A percentile compares a stretch with the other conserved stretches of the same genome.
Conservation (phyloP, 106 monocot genomes). For the Acorus gramineus region DNA sequence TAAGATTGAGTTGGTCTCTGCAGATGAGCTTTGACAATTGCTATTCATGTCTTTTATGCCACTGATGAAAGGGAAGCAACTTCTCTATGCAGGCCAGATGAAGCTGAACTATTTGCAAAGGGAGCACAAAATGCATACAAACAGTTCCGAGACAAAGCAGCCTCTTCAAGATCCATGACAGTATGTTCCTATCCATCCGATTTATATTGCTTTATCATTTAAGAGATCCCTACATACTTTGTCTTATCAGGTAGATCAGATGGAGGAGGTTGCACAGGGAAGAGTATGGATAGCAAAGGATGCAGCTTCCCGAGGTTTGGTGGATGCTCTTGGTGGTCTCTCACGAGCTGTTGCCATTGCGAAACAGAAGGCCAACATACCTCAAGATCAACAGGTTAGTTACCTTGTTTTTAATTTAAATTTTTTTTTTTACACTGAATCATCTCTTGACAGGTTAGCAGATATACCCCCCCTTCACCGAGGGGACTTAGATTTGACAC, state of each 20-base stretch:
- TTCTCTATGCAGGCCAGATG: conserved; percentile 50
- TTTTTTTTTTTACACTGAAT: neutral
- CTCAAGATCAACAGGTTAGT: conserved; percentile 57
- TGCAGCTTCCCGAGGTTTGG: conserved; percentile 66
- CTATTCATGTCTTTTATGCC: too few relatives aligned
- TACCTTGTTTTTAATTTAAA: neutral
- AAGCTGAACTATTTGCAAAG: conserved; percentile 77
- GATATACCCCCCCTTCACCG: too few relatives aligned
- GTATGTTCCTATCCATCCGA: conserved; percentile 20
- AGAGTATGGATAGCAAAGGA: conserved; percentile 87
- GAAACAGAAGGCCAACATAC: conserved; percentile 75
- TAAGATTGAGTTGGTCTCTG: too few relatives aligned
- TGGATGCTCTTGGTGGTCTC: conserved; percentile 88
- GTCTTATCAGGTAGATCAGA: conserved; percentile 60
- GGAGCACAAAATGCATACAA: conserved; percentile 54
- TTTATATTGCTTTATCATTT: neutral
- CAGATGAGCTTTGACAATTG: too few relatives aligned
- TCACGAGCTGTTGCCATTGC: conserved; percentile 87
- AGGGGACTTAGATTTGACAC: too few relatives aligned
- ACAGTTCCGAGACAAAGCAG: conserved; percentile 87
- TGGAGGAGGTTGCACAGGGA: conserved; percentile 94
- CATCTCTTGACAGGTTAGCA: too few relatives aligned
- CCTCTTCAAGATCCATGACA: conserved; percentile 80
- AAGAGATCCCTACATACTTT: neutral
- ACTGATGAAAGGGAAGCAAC: neutral